A percentile compares a stretch with the other conserved stretches of the same genome.
Evolutionary conservation across 305 asterid species (phyloP).

Genomic region (Fraxinus greggii): DNA sequence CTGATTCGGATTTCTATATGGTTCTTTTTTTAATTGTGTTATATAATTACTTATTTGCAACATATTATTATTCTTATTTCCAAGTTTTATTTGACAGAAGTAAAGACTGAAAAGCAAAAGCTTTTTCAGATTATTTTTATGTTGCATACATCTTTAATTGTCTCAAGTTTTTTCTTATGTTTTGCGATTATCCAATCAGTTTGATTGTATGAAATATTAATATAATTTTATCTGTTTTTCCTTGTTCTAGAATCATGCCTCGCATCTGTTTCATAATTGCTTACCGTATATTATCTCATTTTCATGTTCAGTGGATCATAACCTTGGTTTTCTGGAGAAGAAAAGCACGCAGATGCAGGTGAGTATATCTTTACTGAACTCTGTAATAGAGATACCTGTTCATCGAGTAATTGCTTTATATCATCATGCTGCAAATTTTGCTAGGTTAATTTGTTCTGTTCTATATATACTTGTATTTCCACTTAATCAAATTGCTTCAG

Average conservation of each 20-base stretch:
- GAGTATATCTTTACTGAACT: slow-evolving; percentile 29
- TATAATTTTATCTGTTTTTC: slow-evolving; percentile 1
- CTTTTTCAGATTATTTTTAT: background rate
- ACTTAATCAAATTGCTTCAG: background rate
- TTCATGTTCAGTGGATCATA: slow-evolving; percentile 55
- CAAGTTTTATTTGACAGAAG: background rate
- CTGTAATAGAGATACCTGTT: background rate
- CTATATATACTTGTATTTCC: background rate
- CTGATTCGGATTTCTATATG: background rate
- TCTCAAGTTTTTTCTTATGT: background rate
- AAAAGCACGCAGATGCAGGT: slow-evolving; percentile 73
- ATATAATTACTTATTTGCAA: background rate
- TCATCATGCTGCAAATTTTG: slow-evolving; percentile 18
- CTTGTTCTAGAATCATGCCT: background rate
- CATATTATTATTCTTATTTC: background rate
- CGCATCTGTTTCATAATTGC: slow-evolving; percentile 21
- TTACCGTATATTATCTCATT: slow-evolving; percentile 33
- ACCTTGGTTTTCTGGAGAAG: slow-evolving; percentile 72
- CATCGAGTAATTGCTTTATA: slow-evolving; percentile 5
- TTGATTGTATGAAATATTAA: slow-evolving; percentile 9
- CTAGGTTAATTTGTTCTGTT: slow-evolving; percentile 6
- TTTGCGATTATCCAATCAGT: background rate
- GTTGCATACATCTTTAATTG: background rate
- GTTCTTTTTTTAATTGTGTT: background rate
- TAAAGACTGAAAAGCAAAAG: slow-evolving; percentile 18